Evolutionary conservation across 2,329 filamentous ascomycete species (phyloP), one percentile per base, ranked within the genome.

Genomic region (Myriosclerotinia duriaeana): DNA sequence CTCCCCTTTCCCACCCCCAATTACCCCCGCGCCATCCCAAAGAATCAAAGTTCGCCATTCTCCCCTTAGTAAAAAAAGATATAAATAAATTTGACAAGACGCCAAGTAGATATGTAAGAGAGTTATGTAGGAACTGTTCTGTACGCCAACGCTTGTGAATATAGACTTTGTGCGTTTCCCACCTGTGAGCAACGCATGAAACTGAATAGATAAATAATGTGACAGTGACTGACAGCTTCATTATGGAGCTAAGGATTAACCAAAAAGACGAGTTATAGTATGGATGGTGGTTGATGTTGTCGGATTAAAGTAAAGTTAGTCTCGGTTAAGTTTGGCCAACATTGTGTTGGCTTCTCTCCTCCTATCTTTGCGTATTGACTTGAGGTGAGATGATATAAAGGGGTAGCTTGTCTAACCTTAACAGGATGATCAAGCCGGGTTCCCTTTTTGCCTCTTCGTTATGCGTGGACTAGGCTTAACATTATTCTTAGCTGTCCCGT

Each of bases 401-500:
- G 50, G 40, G 30, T 15, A 44, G 12, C 20, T 55, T 38, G 38
- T 26, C 26, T 17, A 14, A n/a, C 7, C 0, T 26, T 20, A 6
- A n/a, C 8, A 7, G 26, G 34, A 11, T 36, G 26, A 64, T 72
- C 70, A 73, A 30, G 70, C 65, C 20, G 68, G 68, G 50, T 73
- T 73, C 17, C 67, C 68, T 68, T 79, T 79, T 67, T 79, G 76
- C 69, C 77, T 74, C 68, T 79, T 79, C 50, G 72, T 74, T 69
- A 78, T 77, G 67, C 77, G 74, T 50, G 78, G 78, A 70, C 78
- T 79, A 46, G 77, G 76, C 66, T 79, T 79, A n/a, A 79, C 76
- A 34, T 72, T 71, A 14, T 74, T 70, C 62, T 74, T 75, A 12
- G 71, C 68, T 55, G 69, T 72, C 11, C 74, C 74, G 58, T 76